Percentiles rank a stretch among this genome's conserved stretches.
Conservation (phyloP, 306 rosid genomes). For the Vigna mungo region DNA sequence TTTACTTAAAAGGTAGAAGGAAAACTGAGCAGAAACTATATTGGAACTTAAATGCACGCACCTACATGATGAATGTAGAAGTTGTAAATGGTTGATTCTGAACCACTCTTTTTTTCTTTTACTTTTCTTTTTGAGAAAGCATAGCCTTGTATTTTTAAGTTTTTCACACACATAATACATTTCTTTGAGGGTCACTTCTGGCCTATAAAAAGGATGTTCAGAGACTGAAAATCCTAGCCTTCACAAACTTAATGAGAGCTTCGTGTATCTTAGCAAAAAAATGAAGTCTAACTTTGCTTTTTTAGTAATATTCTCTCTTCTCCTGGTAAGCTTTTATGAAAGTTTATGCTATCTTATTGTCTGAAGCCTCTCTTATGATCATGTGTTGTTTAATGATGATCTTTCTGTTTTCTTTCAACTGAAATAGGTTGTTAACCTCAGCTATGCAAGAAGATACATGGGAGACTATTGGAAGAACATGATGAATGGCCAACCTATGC, state of each 20-base stretch:
- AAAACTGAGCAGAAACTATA: not conserved
- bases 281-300: constrained; percentile 61
- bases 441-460: constrained; percentile 6
- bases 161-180: not conserved
- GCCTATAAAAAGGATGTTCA: constrained; percentile 56
- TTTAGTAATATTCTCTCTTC: constrained; percentile 50
- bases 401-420: constrained; percentile 3
- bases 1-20: not conserved
- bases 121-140: not conserved
- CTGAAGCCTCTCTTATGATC: not conserved
- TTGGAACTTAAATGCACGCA: constrained; percentile 25
- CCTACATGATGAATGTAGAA: constrained; percentile 12
- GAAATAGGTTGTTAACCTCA: not conserved
- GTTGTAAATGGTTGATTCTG: constrained; percentile 5
- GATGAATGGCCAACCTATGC: constrained; percentile 10
- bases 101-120: not conserved
- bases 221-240: constrained; percentile 44
- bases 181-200: not conserved
- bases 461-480: constrained; percentile 13
- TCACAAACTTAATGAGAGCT: constrained; percentile 45
- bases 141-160: not conserved
- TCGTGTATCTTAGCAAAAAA: constrained; percentile 14
- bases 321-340: constrained; percentile 57
- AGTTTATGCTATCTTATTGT: not conserved
- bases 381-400: constrained; percentile 12